Percentiles rank a stretch among this genome's conserved stretches.
Evolutionary conservation across 192 early-diverging fungal genomes (phyloP).

Genomic region (Coemansia sp.): DNA sequence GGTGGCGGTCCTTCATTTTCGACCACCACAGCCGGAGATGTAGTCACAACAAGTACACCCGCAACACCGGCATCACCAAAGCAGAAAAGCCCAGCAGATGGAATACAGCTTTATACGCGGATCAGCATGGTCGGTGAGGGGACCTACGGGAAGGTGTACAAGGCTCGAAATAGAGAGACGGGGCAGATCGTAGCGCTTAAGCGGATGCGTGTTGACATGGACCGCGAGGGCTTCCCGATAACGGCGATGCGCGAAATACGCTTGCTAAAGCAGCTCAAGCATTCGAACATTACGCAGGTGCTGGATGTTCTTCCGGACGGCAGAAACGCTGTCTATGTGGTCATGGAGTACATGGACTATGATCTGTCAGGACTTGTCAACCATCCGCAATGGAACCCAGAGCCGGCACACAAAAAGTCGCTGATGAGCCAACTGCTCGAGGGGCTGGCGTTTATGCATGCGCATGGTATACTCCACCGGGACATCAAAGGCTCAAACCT

Average conservation of each 20-base stretch:
- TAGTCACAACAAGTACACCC: slow-evolving; percentile 24
- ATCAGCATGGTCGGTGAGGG: slow-evolving; percentile 82
- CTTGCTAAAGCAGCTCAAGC: slow-evolving; percentile 64
- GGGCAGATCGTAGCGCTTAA: slow-evolving; percentile 78
- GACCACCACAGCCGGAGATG: not conserved
- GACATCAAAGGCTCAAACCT: slow-evolving; percentile 96
- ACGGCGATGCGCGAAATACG: slow-evolving; percentile 88
- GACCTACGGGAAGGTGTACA: slow-evolving; percentile 86
- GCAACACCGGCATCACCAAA: slow-evolving; percentile 49
- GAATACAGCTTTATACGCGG: slow-evolving; percentile 64
- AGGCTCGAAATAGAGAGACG: slow-evolving; percentile 68
- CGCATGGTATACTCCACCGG: slow-evolving; percentile 79
- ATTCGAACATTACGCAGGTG: slow-evolving; percentile 71
- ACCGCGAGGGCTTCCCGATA: slow-evolving; percentile 84
- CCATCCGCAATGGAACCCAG: slow-evolving; percentile 69
- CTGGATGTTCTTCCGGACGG: slow-evolving; percentile 70
- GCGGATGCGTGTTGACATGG: slow-evolving; percentile 75
- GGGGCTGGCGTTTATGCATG: slow-evolving; percentile 87
- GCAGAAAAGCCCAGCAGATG: slow-evolving; percentile 41
- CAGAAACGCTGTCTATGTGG: slow-evolving; percentile 75
- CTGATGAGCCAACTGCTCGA: slow-evolving; percentile 82
- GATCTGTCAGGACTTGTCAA: slow-evolving; percentile 77
- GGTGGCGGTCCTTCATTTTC: not conserved
- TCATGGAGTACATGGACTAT: slow-evolving; percentile 89
- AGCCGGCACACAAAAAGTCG: slow-evolving; percentile 79